Base-by-base conservation (phyloP, 331 rosid genomes). In the Phaseolus coccineus region DNA sequence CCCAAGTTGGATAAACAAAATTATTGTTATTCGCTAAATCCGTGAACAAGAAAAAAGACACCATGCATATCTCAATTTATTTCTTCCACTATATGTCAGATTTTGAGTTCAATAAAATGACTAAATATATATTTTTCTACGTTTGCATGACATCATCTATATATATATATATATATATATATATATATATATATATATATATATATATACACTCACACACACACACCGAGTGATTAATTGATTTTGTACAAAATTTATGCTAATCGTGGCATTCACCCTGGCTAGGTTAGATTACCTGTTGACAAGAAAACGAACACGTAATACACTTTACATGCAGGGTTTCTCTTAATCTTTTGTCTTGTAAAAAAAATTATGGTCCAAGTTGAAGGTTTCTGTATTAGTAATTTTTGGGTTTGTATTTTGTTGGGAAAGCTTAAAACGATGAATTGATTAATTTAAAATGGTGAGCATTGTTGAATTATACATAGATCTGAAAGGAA, bases 41-140 rank as follows among this genome's bases (percentile, higher is more conserved):
- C 50, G 27, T 63, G 62, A 47, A 62, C 70, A 31, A 19, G 25
- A 72, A 8, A 61, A 62, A 22, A 1, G 15, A 59, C 15, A 10
- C 28, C 7, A 42, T 8, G 14, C 14, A 42, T 13, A 19, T 28
- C 56, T 40, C 44, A 8, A 25, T 58, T 44, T 14, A 58, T 27
- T 44, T 55, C 22, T 75, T 14, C 76, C 40, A 35, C 79, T 79
- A 33, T 33, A 69, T 80, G 67, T 58, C 19, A 42, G 19, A 16
- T 48, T 75, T 61, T 58, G 31, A 75, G 35, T 15, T 61, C 22
- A 46, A 30, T 46, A 15, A 22, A 72, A 56, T 39, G 8, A 25
- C 40, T 25, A 14, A 27, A 19, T 19, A 19, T 19, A 19, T 19
- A 19, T 19, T 80, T 77, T 28, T 46, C 44, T 10, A 37, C 40